A percentile compares a stretch with the other conserved stretches of the same genome.
Evolutionary conservation across 106 monocot genomes (phyloP).

Genomic region (Allium cepa): DNA sequence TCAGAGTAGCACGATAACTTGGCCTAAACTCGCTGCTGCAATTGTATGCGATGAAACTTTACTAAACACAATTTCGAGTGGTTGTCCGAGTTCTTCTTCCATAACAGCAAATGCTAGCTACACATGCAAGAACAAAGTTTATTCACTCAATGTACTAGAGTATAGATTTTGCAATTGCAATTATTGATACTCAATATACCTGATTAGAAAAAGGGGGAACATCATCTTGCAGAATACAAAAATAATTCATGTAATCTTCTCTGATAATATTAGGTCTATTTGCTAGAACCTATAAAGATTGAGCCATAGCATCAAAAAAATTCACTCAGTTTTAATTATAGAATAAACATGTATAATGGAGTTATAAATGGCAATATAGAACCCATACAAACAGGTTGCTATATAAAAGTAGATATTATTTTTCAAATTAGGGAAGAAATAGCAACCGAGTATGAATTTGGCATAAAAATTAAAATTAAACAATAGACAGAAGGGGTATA

Average conservation of each 20-base stretch:
- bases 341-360: no score
- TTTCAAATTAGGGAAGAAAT: no score
- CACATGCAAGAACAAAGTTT: not conserved
- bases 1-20: conserved; percentile 93
- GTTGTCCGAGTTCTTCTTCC: conserved; percentile 92
- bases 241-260: conserved; percentile 98
- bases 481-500: no score
- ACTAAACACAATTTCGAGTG: conserved; percentile 80
- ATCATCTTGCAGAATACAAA: conserved; percentile 96
- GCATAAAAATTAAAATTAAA: no score
- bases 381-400: no score
- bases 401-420: no score
- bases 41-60: conserved; percentile 80
- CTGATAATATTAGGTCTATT: conserved; percentile 93
- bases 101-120: conserved; percentile 80
- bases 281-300: conserved; percentile 73
- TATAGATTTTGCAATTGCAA: no score
- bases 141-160: no score
- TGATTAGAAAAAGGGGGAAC: conserved; percentile 91
- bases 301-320: no score
- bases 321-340: no score
- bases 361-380: no score
- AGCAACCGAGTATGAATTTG: no score
- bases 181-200: conserved; percentile 17
- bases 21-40: conserved; percentile 92